Conservation (phyloP, 75 land plant species). For the Gnetum montanum region DNA sequence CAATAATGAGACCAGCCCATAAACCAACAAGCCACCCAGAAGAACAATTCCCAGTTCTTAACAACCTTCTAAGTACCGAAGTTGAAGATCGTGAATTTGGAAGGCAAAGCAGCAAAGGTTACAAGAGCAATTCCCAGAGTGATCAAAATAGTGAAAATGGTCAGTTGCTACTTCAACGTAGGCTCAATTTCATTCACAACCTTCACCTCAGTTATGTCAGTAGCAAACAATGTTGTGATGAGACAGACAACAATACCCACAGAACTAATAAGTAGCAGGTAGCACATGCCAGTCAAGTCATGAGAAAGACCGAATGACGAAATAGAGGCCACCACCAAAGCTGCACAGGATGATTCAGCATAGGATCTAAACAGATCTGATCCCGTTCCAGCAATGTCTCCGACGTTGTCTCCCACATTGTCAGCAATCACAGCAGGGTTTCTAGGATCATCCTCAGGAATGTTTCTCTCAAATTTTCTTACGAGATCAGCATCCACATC, state of each 20-base stretch:
- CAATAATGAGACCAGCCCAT: constrained; percentile 75
- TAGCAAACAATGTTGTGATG: constrained; percentile 59
- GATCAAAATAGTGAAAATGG: constrained; percentile 58
- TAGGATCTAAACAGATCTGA: too few relatives aligned
- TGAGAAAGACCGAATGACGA: constrained; percentile 54
- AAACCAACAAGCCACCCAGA: constrained; percentile 17
- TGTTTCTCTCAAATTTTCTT: constrained; percentile 66
- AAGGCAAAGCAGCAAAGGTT: constrained; percentile 42
- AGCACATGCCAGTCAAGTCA: constrained; percentile 53
- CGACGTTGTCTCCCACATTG: constrained; percentile 79
- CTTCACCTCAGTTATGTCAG: constrained; percentile 38
- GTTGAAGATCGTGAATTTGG: constrained; percentile 37
- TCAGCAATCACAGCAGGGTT: constrained; percentile 83
- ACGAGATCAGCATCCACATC: constrained; percentile 71
- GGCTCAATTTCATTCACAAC: constrained; percentile 69
- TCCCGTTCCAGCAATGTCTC: constrained; percentile 82
- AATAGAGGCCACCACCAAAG: too few relatives aligned
- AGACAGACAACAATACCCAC: constrained; percentile 65
- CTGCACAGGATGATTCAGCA: too few relatives aligned
- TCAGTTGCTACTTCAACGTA: constrained; percentile 46
- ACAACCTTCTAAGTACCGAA: constrained; percentile 37
- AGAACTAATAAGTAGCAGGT: constrained; percentile 56
- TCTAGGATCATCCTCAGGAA: constrained; percentile 76
- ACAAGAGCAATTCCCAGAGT: constrained; percentile 47
- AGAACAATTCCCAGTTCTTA: constrained; percentile 33